A percentile compares a stretch with the other conserved stretches of the same genome.
Conservation (phyloP, 805 yeast genomes). For the Torulaspora microellipsoides region DNA sequence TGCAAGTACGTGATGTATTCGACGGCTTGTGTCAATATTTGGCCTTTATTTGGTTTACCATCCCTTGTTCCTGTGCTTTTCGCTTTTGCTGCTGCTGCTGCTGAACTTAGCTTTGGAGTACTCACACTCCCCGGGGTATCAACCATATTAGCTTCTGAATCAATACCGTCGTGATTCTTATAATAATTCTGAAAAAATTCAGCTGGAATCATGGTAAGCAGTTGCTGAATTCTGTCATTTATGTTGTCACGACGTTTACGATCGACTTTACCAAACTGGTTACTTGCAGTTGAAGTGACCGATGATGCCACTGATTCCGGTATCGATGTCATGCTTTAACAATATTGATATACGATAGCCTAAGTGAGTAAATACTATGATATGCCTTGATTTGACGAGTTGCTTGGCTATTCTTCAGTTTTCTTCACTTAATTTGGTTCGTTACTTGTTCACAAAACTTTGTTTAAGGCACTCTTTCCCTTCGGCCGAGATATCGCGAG, state of each 20-base stretch:
- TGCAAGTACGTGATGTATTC: constrained; percentile 67
- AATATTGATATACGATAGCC: background rate
- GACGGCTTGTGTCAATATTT: constrained; percentile 68
- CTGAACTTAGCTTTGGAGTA: constrained; percentile 11
- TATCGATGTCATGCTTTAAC: constrained; percentile 6
- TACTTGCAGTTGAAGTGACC: constrained; percentile 19
- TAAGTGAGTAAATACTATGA: too few species aligned
- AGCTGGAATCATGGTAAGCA: constrained; percentile 42
- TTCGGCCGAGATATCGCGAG: too few species aligned
- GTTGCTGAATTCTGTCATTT: constrained; percentile 53
- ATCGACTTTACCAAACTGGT: constrained; percentile 30
- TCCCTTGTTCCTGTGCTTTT: constrained; percentile 68
- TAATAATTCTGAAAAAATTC: constrained; percentile 42
- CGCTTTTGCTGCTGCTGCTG: constrained; percentile 16
- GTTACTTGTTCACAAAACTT: too few species aligned
- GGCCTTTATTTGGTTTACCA: constrained; percentile 84
- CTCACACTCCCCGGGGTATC: constrained; percentile 10
- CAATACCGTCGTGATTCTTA: constrained; percentile 8
- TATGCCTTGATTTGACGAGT: too few species aligned
- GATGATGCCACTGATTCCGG: constrained; percentile 20
- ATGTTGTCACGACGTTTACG: constrained; percentile 52
- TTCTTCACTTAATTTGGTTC: too few species aligned
- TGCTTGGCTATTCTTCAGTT: too few species aligned
- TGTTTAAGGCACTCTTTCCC: too few species aligned
- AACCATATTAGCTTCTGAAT: constrained; percentile 11